Base-by-base conservation (phyloP, 768 basidiomycete species). In the Hygrocybe coccinea region DNA sequence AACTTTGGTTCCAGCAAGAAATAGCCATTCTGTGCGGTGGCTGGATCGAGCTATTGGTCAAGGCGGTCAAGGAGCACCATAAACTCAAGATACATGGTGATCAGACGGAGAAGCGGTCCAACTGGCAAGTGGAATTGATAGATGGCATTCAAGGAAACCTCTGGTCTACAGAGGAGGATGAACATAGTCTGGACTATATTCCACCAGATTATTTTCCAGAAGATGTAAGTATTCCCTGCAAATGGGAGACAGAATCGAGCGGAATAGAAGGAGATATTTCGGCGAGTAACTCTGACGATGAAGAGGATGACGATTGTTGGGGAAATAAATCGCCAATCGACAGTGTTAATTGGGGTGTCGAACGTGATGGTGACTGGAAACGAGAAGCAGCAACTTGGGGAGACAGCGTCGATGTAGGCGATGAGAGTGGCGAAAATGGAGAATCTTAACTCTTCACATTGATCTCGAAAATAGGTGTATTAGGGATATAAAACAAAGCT, bases 21-120 rank as follows among this genome's bases (percentile, higher is more conserved):
- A 68, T 86, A 48, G 66, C 78, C 0, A 59, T 69, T 2, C 52
- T 75, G 7, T 86, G 85, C 55, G 83, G 83, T 7, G 85, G 84
- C 0, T 82, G 79, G 78, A 72, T 85, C n/a, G 83, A 84, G 59
- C 56, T 78, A 14, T 64, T 85, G 22, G 64, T 81, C 0, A 69
- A 73, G 35, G 79, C 80, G 0, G 69, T 82, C 3, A 77, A 80
- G 37, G 66, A 70, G 34, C 71, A 75, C 25, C 65, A 72, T 2
- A 67, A 71, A 45, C 62, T 81, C 49, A 62, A 63, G 14, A 59
- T 81, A 60, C 71, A 72, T 63, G 68, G 67, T 41, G 72, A 72
- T 4, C 66, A 67, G 12, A 70, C 70, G 21, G 69, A 64, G 45
- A 67, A 67, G 44, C 65, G 67, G 55, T 64, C 56, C 22, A 68